These are phyloP conservation scores for Antarctomyces pellizariae DNA, from an alignment of 495 filamentous ascomycete genomes.

Conservation along the genomic window DNA sequence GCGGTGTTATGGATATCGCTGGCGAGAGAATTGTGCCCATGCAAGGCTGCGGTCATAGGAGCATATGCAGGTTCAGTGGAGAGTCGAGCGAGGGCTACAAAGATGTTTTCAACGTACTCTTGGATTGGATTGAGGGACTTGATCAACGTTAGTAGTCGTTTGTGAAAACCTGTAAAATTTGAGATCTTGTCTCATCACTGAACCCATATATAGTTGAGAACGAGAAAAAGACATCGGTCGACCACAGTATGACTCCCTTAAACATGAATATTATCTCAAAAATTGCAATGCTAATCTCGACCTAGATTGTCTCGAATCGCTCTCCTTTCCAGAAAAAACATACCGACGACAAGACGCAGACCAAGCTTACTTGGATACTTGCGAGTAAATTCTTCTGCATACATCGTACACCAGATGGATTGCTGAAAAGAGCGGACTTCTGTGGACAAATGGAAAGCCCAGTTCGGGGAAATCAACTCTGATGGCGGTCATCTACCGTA, in stretches of 20 bases:
- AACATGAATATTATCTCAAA: no score
- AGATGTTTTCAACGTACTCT: neutral
- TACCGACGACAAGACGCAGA: slow-evolving; percentile 10
- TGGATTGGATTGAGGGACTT: neutral
- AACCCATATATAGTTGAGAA: no score
- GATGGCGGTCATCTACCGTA: no score
- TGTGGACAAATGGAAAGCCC: slow-evolving; percentile 26
- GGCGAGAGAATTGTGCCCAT: no score
- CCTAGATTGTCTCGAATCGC: slow-evolving; percentile 10
- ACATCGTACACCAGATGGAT: slow-evolving; percentile 15
- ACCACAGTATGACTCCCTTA: slow-evolving; percentile 1
- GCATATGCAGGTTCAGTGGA: slow-evolving; percentile 1
- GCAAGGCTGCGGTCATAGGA: no score
- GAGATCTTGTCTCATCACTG: no score
- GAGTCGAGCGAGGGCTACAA: slow-evolving; percentile 1
- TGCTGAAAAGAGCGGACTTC: slow-evolving; percentile 11
- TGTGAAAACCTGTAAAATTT: neutral
- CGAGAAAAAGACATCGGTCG: no score
- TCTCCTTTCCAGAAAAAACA: slow-evolving; percentile 12
- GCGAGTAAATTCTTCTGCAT: slow-evolving; percentile 16
- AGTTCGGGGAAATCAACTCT: slow-evolving; percentile 25
- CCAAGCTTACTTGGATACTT: slow-evolving; percentile 10
- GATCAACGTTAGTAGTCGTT: slow-evolving; percentile 1
- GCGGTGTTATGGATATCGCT: no score
- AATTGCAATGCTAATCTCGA: slow-evolving; percentile 1